Evolutionary conservation across 2,329 filamentous ascomycete genomes (phyloP).

Genomic region (Sporothrix dimorphospora): DNA sequence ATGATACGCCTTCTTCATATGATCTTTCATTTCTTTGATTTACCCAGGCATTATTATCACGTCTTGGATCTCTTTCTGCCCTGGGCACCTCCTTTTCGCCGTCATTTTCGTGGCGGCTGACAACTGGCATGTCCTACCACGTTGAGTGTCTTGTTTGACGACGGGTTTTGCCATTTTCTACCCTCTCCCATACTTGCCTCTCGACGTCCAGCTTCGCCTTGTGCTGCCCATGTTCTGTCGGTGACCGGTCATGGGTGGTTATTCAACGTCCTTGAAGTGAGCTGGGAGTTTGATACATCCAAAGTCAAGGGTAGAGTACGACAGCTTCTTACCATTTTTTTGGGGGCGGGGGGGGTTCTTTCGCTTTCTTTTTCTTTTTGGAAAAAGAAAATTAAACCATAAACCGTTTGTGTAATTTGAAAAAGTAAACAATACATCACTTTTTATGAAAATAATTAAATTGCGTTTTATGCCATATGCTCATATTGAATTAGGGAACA

Average conservation of each 20-base stretch:
- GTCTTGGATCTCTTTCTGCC: neutral
- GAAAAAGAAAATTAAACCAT: too few species aligned
- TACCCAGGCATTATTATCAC: neutral
- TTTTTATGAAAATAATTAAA: too few species aligned
- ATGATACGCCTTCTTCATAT: neutral
- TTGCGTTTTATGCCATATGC: too few species aligned
- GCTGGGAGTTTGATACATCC: neutral
- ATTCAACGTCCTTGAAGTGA: neutral
- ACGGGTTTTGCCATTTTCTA: neutral
- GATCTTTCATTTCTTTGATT: neutral
- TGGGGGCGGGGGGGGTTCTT: too few species aligned
- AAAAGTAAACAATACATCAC: too few species aligned
- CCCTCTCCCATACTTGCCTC: neutral
- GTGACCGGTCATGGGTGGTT: neutral
- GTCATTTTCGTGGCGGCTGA: constrained; percentile 9
- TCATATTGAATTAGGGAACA: neutral
- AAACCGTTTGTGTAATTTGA: too few species aligned
- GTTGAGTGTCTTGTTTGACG: neutral
- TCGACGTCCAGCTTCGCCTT: neutral
- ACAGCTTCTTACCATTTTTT: too few species aligned
- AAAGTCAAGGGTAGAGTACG: too few species aligned
- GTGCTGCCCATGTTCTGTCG: neutral
- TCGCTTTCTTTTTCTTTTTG: too few species aligned
- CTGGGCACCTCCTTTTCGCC: neutral
- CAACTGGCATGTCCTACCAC: constrained; percentile 7